Evolutionary conservation across 2,329 filamentous ascomycete species (phyloP).

Genomic region (Diaporthe sp.): DNA sequence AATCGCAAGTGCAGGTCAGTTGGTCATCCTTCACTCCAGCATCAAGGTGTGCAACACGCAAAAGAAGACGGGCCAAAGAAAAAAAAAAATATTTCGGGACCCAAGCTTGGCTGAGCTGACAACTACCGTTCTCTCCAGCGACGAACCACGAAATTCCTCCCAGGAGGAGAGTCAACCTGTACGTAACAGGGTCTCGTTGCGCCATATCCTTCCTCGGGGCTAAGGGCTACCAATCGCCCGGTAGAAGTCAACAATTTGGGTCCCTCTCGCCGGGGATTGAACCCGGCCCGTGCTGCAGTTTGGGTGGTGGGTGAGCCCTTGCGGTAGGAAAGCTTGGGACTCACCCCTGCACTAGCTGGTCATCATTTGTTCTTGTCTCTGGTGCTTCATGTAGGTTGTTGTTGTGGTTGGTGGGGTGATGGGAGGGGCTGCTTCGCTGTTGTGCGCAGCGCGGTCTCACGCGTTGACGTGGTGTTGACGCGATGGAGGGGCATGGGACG

Average conservation of each 20-base stretch:
- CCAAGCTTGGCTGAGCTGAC: neutral
- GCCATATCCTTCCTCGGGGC: neutral
- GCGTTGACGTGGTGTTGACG: neutral
- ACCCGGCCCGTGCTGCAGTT: slow-evolving; percentile 5
- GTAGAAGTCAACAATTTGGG: neutral
- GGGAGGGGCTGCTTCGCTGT: neutral
- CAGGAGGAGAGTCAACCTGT: neutral
- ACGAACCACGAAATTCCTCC: neutral
- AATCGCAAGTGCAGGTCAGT: neutral
- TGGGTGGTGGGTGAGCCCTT: neutral
- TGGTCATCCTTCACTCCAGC: neutral
- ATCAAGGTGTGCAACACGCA: neutral
- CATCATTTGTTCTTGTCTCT: neutral
- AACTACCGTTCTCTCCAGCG: neutral
- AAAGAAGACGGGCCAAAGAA: no score
- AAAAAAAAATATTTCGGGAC: neutral
- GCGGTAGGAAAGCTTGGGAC: neutral
- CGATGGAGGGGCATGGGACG: neutral
- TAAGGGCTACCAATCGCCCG: neutral
- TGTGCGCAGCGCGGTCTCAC: neutral
- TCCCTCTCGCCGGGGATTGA: neutral
- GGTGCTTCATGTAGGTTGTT: neutral
- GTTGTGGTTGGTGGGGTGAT: neutral
- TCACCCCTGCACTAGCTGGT: slow-evolving; percentile 21
- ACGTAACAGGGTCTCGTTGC: neutral